phyloP scores from a whole-genome alignment of 805 yeast species.

The Yamadazyma ubonensis region DNA sequence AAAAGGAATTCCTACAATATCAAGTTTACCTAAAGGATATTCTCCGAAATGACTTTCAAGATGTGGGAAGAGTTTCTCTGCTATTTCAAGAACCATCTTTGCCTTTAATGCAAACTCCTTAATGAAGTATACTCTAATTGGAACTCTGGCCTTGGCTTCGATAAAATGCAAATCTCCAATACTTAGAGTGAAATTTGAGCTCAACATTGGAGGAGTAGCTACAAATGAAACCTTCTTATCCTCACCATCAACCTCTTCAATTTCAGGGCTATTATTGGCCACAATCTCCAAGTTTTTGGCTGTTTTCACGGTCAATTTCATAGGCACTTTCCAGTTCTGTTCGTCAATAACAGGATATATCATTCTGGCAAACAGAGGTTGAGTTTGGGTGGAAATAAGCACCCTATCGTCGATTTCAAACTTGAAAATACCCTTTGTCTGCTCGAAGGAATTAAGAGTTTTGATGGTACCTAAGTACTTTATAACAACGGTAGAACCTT shows the following conservation, averaged over 20 bases:
- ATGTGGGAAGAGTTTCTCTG: conserved; percentile 47
- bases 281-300: conserved; percentile 46
- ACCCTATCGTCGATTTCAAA: conserved; percentile 52
- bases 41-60: conserved; percentile 45
- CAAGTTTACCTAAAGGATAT: conserved; percentile 65
- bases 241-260: conserved; percentile 15
- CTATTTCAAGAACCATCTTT: conserved; percentile 44
- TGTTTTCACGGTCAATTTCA: conserved; percentile 51
- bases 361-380: conserved; percentile 61
- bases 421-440: conserved; percentile 15
- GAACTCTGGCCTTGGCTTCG: conserved; percentile 23
- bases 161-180: conserved; percentile 64
- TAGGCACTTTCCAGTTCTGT: conserved; percentile 50
- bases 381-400: conserved; percentile 68
- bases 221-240: conserved; percentile 38
- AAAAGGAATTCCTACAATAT: conserved; percentile 67
- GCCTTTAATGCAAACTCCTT: conserved; percentile 50
- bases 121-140: conserved; percentile 56
- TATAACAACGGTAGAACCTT: conserved; percentile 10
- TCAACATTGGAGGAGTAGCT: conserved; percentile 56
- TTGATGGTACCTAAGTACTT: conserved; percentile 14
- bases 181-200: conserved; percentile 66
- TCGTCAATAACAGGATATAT: conserved; percentile 75
- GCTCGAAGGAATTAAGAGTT: conserved; percentile 11
- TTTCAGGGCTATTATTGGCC: conserved; percentile 44